phyloP scores from a whole-genome alignment of 2,329 filamentous ascomycete species.

The Calonectria crousiana region DNA sequence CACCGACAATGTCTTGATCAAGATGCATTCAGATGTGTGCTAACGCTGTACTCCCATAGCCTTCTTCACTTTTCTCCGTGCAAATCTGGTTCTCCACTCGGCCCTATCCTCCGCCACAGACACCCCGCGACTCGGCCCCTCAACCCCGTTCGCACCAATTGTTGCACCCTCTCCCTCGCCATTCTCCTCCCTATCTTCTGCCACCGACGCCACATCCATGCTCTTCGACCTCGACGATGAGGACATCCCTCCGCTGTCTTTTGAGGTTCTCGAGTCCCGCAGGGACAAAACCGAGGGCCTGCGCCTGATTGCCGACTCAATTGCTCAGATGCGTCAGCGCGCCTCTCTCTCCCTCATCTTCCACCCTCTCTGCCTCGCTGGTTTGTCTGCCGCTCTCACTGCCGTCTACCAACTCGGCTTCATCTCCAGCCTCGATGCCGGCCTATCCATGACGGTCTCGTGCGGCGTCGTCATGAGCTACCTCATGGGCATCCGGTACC shows the following conservation, averaged over 20 bases:
- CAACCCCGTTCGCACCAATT: constrained; percentile 49
- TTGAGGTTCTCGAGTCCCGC: constrained; percentile 66
- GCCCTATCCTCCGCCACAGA: constrained; percentile 73
- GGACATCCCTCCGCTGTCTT: constrained; percentile 72
- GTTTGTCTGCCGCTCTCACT: constrained; percentile 58
- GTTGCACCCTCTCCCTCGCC: constrained; percentile 65
- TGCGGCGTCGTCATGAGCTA: constrained; percentile 73
- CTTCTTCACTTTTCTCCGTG: constrained; percentile 85
- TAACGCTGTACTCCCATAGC: constrained; percentile 61
- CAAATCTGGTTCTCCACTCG: constrained; percentile 79
- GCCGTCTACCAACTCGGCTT: constrained; percentile 61
- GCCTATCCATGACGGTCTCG: constrained; percentile 67
- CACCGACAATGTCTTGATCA: background rate
- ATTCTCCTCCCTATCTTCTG: constrained; percentile 62
- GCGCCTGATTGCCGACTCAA: constrained; percentile 81
- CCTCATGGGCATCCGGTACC: constrained; percentile 71
- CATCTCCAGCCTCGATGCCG: constrained; percentile 61
- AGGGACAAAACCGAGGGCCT: constrained; percentile 76
- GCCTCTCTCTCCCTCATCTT: constrained; percentile 73
- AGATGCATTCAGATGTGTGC: constrained; percentile 9
- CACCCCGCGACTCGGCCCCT: constrained; percentile 73
- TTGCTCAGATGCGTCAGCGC: constrained; percentile 83
- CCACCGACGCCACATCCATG: constrained; percentile 62
- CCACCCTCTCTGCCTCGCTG: constrained; percentile 68
- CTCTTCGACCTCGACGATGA: constrained; percentile 59